Conservation (phyloP, 306 rosid genomes). For the Cyclanthera cordifolia region DNA sequence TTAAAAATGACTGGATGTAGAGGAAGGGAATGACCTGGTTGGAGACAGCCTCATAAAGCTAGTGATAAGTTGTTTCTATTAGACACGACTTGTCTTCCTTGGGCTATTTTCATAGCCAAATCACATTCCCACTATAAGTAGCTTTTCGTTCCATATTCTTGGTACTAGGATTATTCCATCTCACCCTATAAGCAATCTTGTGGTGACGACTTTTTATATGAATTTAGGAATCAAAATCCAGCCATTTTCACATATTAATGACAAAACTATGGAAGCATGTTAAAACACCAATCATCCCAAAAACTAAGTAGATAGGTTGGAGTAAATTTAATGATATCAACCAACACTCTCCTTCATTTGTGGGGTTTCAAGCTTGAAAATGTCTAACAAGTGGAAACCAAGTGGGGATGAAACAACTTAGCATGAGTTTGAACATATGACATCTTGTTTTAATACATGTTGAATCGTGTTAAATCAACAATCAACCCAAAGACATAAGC, state of each 20-base stretch:
- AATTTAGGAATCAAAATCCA: neutral
- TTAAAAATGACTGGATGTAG: neutral
- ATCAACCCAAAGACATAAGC: no score
- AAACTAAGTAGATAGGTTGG: no score
- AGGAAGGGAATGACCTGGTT: neutral
- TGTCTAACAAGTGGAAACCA: no score
- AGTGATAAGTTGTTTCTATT: neutral
- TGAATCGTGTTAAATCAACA: no score
- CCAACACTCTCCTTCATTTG: no score
- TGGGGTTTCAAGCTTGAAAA: no score
- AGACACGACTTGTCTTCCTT: neutral
- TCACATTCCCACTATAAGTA: neutral
- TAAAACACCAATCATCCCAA: no score
- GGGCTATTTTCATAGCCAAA: neutral
- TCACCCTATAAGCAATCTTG: slow-evolving; percentile 2
- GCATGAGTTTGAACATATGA: no score
- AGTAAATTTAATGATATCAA: no score
- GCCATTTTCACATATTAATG: neutral
- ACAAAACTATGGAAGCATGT: neutral
- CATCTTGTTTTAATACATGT: no score
- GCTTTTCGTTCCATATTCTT: neutral
- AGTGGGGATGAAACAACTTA: no score
- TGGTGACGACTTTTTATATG: neutral
- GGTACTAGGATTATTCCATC: neutral
- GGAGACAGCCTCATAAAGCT: neutral